Evolutionary conservation across 1,284 basidiomycete species (phyloP).

Genomic region (Marasmius sp.): DNA sequence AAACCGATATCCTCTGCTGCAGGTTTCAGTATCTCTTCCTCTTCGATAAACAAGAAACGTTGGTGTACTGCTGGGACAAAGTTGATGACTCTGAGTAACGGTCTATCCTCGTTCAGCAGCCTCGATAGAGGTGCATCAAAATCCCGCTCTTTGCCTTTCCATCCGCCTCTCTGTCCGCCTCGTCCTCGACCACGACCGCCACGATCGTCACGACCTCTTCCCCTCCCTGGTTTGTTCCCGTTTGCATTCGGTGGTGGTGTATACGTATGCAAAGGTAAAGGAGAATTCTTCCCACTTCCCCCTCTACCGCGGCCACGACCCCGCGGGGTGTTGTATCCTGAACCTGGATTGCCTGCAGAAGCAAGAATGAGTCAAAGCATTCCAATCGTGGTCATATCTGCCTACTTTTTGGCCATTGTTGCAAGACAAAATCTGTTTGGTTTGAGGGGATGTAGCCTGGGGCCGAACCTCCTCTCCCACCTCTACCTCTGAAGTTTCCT

Average conservation of each 20-base stretch:
- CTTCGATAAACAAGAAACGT: constrained; percentile 55
- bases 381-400: constrained; percentile 2
- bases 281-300: not conserved
- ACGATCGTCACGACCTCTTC: constrained; percentile 2
- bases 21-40: constrained; percentile 67
- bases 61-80: constrained; percentile 63
- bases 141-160: constrained; percentile 12
- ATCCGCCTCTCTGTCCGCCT: constrained; percentile 1
- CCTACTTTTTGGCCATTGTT: constrained; percentile 15
- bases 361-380: not conserved
- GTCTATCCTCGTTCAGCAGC: constrained; percentile 55
- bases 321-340: not conserved
- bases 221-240: not conserved
- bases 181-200: not conserved
- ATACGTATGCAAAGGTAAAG: no score
- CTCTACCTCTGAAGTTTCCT: constrained; percentile 18
- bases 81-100: constrained; percentile 58
- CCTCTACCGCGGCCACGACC: constrained; percentile 20
- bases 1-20: constrained; percentile 44
- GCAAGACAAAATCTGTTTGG: constrained; percentile 17
- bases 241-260: no score
- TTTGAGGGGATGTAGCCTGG: constrained; percentile 20
- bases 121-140: constrained; percentile 51
- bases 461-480: constrained; percentile 9
- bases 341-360: not conserved